These are phyloP conservation scores for Rozella allomycis DNA, from an alignment of 371 early-diverging fungal genomes.

Conservation along the genomic window DNA sequence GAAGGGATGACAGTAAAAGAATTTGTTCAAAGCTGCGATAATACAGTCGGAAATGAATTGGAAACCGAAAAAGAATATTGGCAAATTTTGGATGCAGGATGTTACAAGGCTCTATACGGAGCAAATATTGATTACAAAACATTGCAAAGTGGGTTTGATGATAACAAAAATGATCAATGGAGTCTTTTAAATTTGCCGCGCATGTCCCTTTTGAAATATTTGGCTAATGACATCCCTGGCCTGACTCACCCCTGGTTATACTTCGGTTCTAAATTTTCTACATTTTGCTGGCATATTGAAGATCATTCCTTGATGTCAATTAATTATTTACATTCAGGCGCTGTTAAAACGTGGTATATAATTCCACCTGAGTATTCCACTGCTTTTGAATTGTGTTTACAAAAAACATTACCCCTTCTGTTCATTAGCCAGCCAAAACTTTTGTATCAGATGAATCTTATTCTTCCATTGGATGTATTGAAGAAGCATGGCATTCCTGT, in stretches of 20 bases:
- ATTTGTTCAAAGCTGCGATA: no score
- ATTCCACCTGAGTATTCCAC: slow-evolving; percentile 62
- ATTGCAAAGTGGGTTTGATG: no score
- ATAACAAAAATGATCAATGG: slow-evolving; percentile 47
- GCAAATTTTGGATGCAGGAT: no score
- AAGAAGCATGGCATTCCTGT: slow-evolving; percentile 49
- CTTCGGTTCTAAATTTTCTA: slow-evolving; percentile 82
- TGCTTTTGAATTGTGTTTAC: slow-evolving; percentile 65
- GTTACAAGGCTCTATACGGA: no score
- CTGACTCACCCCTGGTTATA: slow-evolving; percentile 95
- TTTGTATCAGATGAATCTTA: slow-evolving; percentile 72
- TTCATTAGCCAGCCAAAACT: slow-evolving; percentile 77
- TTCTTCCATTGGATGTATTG: slow-evolving; percentile 61
- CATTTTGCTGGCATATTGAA: slow-evolving; percentile 95
- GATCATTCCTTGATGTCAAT: slow-evolving; percentile 87
- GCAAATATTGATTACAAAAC: no score
- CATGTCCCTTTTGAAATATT: slow-evolving; percentile 60
- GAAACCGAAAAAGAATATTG: no score
- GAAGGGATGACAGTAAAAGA: no score
- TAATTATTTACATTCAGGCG: slow-evolving; percentile 85
- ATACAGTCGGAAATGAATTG: no score
- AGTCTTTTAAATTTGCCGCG: slow-evolving; percentile 71
- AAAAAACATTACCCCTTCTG: slow-evolving; percentile 53
- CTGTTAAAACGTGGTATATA: slow-evolving; percentile 92
- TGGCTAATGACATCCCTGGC: slow-evolving; percentile 69